Base-by-base conservation (phyloP, 2,329 filamentous ascomycete species). In the Alternaria solani region DNA sequence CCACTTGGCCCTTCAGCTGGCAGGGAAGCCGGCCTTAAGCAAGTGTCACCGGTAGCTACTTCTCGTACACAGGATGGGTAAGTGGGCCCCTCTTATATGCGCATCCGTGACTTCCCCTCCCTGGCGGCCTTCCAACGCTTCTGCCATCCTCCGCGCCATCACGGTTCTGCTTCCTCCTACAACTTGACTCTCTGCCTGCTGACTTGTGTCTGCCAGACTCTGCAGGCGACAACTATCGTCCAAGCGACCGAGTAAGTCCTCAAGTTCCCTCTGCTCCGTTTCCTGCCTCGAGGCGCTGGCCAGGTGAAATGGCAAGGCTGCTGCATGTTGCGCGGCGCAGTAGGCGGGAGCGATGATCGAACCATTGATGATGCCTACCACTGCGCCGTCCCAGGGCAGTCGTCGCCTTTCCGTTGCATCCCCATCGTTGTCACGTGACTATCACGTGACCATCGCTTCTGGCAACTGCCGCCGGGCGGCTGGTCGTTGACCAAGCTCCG, bases 1-100 rank as follows among this genome's bases (percentile, higher is more conserved):
- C 66, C 66, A 67, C 67, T 68, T 67, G 70, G 66, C 65, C 69
- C 62, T 68, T 74, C 70, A 76, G 74, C 74, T 75, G 68, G 66
- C 65, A 69, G 69, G 66, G 57, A 66, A 62, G 62, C 65, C 63
- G 69, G 62, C 57, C 66, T 61, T 64, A 59, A 70, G 64, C 73
- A 68, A 63, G 64, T 70, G 67, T 67, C 62, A 70, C 62, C 62
- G 59, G 59, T 51, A 63, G 53, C 62, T 64, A 55, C 68, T 69
- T 67, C 57, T 67, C 63, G 66, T 70, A 69, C 62, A 71, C 67
- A 67, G 59, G 53, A 72, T 73, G 70, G 70, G 69, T 72, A 72
- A 68, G 67, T 69, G 66, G 32, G 46, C 69, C 63, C 60, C 62
- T 59, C 61, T 51, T 55, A 52, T 63, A 55, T 49, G 38, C 46